These are phyloP conservation scores for Aspergillus sp. DNA, from an alignment of 2,329 filamentous ascomycete species.

Conservation along the genomic window DNA sequence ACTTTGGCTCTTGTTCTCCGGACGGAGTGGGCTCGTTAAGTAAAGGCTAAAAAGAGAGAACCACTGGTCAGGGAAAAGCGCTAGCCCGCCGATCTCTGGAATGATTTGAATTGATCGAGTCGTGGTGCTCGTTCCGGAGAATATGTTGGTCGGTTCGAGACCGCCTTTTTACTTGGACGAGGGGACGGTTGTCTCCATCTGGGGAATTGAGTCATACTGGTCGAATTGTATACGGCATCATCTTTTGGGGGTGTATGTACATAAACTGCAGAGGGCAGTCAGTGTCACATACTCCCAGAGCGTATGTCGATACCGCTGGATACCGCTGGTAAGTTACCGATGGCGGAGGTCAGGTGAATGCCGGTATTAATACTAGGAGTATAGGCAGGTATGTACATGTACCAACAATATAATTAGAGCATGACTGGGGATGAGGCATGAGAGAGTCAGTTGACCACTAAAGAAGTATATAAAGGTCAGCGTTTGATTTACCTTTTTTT, in stretches of 20 bases:
- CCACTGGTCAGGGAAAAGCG: constrained; percentile 1
- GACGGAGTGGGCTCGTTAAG: neutral
- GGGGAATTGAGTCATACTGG: neutral
- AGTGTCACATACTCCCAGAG: too few relatives aligned
- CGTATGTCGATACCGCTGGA: too few relatives aligned
- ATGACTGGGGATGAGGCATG: neutral
- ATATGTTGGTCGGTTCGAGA: neutral
- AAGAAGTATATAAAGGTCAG: neutral
- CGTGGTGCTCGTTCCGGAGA: neutral
- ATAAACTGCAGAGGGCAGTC: too few relatives aligned
- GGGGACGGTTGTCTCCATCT: neutral
- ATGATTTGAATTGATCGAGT: neutral
- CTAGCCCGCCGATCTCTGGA: constrained; percentile 1
- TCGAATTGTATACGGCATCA: too few relatives aligned
- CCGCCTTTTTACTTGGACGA: neutral
- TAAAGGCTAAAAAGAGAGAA: neutral
- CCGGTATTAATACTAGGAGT: too few relatives aligned
- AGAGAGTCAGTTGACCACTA: neutral
- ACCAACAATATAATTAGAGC: too few relatives aligned
- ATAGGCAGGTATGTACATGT: too few relatives aligned
- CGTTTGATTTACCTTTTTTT: too few relatives aligned
- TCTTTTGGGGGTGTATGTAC: too few relatives aligned
- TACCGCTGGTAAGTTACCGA: too few relatives aligned
- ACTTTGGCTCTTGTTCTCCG: neutral
- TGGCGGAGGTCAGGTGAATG: too few relatives aligned